A percentile compares a stretch with the other conserved stretches of the same genome.
Conservation (phyloP, 768 basidiomycete genomes). For the Pleurotus pulmonarius region DNA sequence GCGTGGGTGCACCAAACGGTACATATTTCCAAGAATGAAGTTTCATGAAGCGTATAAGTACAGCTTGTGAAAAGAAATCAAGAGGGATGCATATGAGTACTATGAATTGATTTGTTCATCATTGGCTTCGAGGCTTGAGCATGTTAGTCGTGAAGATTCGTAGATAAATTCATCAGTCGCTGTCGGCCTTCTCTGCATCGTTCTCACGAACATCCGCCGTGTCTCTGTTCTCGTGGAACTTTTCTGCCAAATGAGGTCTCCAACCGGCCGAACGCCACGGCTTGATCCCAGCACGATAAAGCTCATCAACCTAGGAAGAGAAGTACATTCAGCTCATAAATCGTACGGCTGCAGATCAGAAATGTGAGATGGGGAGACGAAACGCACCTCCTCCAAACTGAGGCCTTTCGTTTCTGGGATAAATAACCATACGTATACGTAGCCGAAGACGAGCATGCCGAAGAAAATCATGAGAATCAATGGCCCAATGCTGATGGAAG, state of each 20-base stretch:
- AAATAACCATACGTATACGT: constrained; percentile 68
- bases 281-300: constrained; percentile 63
- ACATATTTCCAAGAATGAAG: too few relatives aligned
- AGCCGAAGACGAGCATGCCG: constrained; percentile 67
- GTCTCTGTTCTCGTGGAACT: constrained; percentile 29
- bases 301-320: constrained; percentile 56
- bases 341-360: neutral
- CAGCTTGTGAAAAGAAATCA: too few relatives aligned
- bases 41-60: too few relatives aligned
- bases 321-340: neutral
- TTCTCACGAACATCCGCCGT: constrained; percentile 10
- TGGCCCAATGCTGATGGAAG: constrained; percentile 53
- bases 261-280: constrained; percentile 65
- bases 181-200: constrained; percentile 11
- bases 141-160: too few relatives aligned
- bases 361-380: neutral
- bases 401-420: constrained; percentile 83
- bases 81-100: too few relatives aligned
- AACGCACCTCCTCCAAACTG: constrained; percentile 61
- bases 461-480: constrained; percentile 76
- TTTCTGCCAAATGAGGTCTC: constrained; percentile 47
- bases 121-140: too few relatives aligned
- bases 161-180: neutral
- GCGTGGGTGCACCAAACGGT: too few relatives aligned
- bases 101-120: too few relatives aligned